Conservation (phyloP, 164 flowering plant species). For the Vitis rotundifolia region DNA sequence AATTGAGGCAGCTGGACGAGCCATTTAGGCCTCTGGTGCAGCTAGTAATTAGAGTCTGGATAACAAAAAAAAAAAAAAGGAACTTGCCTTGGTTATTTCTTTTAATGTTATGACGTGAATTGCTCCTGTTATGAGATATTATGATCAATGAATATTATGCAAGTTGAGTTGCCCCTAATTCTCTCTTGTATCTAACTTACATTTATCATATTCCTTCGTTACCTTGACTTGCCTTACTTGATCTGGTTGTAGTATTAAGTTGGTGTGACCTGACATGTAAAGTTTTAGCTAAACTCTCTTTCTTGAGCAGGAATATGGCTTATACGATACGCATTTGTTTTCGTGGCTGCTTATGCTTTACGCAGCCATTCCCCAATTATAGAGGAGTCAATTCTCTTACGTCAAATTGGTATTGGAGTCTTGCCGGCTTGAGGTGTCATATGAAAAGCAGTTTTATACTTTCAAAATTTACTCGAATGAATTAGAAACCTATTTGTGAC, state of each 20-base stretch:
- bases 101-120: background rate
- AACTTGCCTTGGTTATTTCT: background rate
- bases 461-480: too few species aligned
- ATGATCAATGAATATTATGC: background rate
- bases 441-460: too few species aligned
- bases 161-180: background rate
- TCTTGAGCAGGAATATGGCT: background rate
- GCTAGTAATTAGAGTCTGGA: constrained; percentile 4
- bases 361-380: too few species aligned
- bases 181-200: too few species aligned
- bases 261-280: too few species aligned
- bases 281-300: background rate
- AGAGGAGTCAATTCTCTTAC: too few species aligned
- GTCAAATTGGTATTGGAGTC: too few species aligned
- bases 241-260: background rate
- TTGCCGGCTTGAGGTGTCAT: too few species aligned
- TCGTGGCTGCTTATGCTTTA: background rate
- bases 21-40: background rate
- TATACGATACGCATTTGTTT: background rate
- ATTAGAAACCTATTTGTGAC: too few species aligned
- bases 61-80: background rate
- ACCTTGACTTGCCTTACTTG: background rate
- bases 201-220: background rate
- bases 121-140: constrained; percentile 1
- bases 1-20: background rate